Evolutionary conservation across 2,329 filamentous ascomycete genomes (phyloP).

Genomic region (Leptographium flavum): DNA sequence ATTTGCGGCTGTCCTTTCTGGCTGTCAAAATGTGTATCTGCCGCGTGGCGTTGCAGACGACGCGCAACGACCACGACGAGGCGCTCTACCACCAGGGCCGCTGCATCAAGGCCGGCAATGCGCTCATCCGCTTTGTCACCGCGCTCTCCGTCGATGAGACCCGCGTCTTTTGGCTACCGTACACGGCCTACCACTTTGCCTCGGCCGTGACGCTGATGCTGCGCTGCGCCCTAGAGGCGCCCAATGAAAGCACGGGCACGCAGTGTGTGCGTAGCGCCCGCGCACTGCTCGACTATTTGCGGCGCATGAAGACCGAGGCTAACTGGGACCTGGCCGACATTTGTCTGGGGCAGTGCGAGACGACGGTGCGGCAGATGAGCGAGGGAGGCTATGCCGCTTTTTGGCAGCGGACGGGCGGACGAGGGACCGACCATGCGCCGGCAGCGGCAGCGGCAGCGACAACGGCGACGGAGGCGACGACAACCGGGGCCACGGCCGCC

Average conservation of each 20-base stretch:
- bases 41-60: slow-evolving; percentile 1
- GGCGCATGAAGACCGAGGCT: neutral
- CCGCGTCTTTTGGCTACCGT: slow-evolving; percentile 1
- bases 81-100: neutral
- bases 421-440: neutral
- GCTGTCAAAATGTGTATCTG: slow-evolving; percentile 2
- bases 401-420: neutral
- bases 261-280: neutral
- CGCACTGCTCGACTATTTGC: neutral
- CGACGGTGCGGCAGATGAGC: neutral
- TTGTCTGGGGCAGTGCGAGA: slow-evolving; percentile 3
- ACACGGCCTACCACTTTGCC: slow-evolving; percentile 2
- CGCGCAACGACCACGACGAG: slow-evolving; percentile 4
- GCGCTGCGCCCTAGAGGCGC: slow-evolving; percentile 1
- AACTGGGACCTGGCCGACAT: slow-evolving; percentile 4
- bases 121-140: slow-evolving; percentile 1
- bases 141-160: neutral
- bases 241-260: neutral
- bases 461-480: no score
- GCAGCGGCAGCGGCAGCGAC: no score
- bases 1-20: neutral
- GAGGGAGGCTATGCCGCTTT: slow-evolving; percentile 1
- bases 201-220: slow-evolving; percentile 3
- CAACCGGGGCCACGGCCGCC: no score
- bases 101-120: slow-evolving; percentile 1